Evolutionary conservation across 208 protist species (phyloP).

Genomic region (Plasmodiophora brassicae): DNA sequence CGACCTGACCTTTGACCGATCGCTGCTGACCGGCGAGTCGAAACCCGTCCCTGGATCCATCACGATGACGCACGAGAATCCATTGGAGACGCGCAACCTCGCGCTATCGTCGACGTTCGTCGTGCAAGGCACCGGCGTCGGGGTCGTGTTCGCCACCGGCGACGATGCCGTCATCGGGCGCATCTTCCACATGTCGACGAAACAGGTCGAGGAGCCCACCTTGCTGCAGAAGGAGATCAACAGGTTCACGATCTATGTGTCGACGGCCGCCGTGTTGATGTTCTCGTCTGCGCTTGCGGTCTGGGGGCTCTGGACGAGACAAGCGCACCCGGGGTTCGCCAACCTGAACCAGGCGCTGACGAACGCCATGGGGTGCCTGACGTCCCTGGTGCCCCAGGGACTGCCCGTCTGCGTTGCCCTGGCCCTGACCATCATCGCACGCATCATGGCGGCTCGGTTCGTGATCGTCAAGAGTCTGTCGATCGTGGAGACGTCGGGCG

Average conservation of each 20-base stretch:
- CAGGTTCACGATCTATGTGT: not conserved
- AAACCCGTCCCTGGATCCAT: not conserved
- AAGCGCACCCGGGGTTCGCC: not conserved
- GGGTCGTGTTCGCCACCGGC: slow-evolving; percentile 67
- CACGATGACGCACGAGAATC: not conserved
- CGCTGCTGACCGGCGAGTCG: not conserved
- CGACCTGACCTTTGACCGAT: slow-evolving; percentile 2
- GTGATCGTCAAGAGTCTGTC: slow-evolving; percentile 71
- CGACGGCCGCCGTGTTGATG: not conserved
- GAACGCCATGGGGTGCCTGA: not conserved
- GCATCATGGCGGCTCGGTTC: slow-evolving; percentile 62
- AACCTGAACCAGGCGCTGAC: not conserved
- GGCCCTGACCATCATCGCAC: slow-evolving; percentile 69
- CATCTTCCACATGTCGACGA: slow-evolving; percentile 57
- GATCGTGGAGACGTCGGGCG: slow-evolving; percentile 77
- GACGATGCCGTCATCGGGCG: slow-evolving; percentile 71
- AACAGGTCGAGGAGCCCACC: not conserved
- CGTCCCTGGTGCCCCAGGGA: slow-evolving; percentile 70
- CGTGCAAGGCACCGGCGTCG: slow-evolving; percentile 40
- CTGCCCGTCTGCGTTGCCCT: slow-evolving; percentile 66
- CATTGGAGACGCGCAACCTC: slow-evolving; percentile 39
- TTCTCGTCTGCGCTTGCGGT: not conserved
- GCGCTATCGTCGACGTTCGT: slow-evolving; percentile 21
- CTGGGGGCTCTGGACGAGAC: not conserved
- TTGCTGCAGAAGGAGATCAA: not conserved